Conservation (phyloP, 2,329 filamentous ascomycete species). For the Aspergillus sp. region DNA sequence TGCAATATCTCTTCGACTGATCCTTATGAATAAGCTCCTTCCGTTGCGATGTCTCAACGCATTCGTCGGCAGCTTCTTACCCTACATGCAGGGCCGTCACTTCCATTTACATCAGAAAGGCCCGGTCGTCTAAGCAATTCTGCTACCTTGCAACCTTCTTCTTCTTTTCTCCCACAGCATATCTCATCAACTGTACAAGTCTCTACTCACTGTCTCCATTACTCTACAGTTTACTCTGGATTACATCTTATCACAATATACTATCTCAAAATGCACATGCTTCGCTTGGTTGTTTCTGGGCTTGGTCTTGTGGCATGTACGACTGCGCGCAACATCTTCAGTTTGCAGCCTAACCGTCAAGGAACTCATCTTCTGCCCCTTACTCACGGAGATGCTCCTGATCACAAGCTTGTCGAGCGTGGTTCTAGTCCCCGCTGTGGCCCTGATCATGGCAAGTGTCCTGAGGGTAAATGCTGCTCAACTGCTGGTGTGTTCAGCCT, state of each 20-base stretch:
- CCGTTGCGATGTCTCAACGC: neutral
- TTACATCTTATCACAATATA: slow-evolving; percentile 9
- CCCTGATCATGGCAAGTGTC: slow-evolving; percentile 35
- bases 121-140: neutral
- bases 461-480: slow-evolving; percentile 42
- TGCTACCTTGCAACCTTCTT: neutral
- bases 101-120: neutral
- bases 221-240: slow-evolving; percentile 26
- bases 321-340: slow-evolving; percentile 18
- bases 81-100: neutral
- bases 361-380: neutral
- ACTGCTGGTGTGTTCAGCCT: slow-evolving; percentile 32
- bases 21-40: neutral
- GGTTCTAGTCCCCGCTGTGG: slow-evolving; percentile 37
- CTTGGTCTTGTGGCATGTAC: slow-evolving; percentile 15
- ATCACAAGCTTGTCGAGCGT: slow-evolving; percentile 15
- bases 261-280: slow-evolving; percentile 26
- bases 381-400: neutral
- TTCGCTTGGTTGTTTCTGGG: slow-evolving; percentile 16
- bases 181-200: slow-evolving; percentile 9
- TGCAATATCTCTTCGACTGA: neutral
- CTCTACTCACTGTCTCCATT: slow-evolving; percentile 18
- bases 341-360: slow-evolving; percentile 11
- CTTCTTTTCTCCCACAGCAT: slow-evolving; percentile 1
- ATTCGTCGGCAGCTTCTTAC: neutral